Percentiles rank a stretch among this genome's conserved stretches.
phyloP scores from a whole-genome alignment of 306 rosid genomes.

The Clitoria ternatea region DNA sequence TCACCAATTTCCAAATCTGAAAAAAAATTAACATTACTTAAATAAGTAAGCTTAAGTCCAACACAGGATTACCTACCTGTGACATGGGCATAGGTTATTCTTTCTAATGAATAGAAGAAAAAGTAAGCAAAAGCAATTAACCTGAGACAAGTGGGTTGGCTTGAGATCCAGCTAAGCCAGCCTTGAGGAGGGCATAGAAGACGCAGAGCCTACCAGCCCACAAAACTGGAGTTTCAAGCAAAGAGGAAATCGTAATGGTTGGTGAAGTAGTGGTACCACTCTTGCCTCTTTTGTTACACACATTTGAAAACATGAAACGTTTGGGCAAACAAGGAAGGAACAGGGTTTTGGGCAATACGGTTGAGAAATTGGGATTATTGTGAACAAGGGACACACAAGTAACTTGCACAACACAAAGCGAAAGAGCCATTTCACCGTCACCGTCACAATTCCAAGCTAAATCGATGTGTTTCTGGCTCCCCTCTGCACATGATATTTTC shows the following conservation, averaged over 20 bases:
- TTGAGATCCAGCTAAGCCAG: constrained; percentile 90
- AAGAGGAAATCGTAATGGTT: constrained; percentile 45
- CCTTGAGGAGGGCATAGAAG: constrained; percentile 80
- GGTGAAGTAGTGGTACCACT: neutral
- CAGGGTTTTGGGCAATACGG: constrained; percentile 44
- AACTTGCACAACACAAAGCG: constrained; percentile 39
- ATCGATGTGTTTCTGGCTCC: neutral
- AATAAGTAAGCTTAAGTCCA: no score
- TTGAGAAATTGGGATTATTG: constrained; percentile 22
- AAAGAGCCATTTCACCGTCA: constrained; percentile 44
- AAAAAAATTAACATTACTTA: neutral
- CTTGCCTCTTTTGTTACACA: neutral
- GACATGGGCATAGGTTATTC: no score
- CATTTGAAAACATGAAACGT: constrained; percentile 31
- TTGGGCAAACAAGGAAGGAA: constrained; percentile 37
- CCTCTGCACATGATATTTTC: neutral
- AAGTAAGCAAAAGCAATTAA: neutral
- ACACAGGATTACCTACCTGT: no score
- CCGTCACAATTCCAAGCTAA: neutral
- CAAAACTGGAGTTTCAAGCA: constrained; percentile 73
- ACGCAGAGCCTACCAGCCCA: constrained; percentile 87
- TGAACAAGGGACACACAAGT: constrained; percentile 31
- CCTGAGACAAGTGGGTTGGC: constrained; percentile 79
- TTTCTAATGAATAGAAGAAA: no score
- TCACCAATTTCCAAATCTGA: constrained; percentile 60